These are phyloP conservation scores for Tetraselmis striata DNA, from an alignment of 139 green algal genomes.

Conservation along the genomic window DNA sequence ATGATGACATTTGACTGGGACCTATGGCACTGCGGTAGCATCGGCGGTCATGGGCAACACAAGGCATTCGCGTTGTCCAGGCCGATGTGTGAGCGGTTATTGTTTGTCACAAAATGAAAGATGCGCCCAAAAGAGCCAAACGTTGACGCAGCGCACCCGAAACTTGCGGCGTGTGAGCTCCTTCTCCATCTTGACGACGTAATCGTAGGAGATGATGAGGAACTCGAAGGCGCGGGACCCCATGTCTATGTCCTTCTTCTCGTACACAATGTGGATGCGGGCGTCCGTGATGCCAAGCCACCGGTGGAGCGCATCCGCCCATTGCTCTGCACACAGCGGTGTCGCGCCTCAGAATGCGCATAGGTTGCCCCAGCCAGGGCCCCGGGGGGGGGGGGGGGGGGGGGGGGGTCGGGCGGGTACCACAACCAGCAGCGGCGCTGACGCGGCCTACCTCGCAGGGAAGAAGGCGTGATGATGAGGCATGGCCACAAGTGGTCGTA, in stretches of 20 bases:
- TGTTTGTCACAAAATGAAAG: too few relatives aligned
- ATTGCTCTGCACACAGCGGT: conserved; percentile 38
- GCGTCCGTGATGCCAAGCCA: conserved; percentile 52
- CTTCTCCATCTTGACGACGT: conserved; percentile 31
- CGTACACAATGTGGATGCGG: conserved; percentile 33
- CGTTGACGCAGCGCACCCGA: too few relatives aligned
- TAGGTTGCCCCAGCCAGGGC: too few relatives aligned
- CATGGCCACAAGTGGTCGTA: conserved; percentile 73
- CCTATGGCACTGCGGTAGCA: too few relatives aligned
- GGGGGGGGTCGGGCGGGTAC: background rate
- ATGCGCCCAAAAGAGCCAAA: too few relatives aligned
- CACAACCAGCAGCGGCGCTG: conserved; percentile 6
- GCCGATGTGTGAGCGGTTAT: too few relatives aligned
- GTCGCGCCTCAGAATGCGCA: too few relatives aligned
- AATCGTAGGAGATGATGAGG: conserved; percentile 42
- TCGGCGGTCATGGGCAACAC: too few relatives aligned
- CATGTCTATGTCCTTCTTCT: background rate
- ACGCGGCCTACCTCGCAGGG: conserved; percentile 41
- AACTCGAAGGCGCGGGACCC: conserved; percentile 14
- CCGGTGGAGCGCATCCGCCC: conserved; percentile 55
- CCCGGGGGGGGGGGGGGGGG: too few relatives aligned
- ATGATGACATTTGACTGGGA: too few relatives aligned
- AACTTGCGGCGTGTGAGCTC: conserved; percentile 10
- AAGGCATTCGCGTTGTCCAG: too few relatives aligned
- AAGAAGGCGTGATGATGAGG: conserved; percentile 69